These are phyloP conservation scores for Paecilomyces fulvus DNA, from an alignment of 2,329 filamentous ascomycete species.

Conservation along the genomic window DNA sequence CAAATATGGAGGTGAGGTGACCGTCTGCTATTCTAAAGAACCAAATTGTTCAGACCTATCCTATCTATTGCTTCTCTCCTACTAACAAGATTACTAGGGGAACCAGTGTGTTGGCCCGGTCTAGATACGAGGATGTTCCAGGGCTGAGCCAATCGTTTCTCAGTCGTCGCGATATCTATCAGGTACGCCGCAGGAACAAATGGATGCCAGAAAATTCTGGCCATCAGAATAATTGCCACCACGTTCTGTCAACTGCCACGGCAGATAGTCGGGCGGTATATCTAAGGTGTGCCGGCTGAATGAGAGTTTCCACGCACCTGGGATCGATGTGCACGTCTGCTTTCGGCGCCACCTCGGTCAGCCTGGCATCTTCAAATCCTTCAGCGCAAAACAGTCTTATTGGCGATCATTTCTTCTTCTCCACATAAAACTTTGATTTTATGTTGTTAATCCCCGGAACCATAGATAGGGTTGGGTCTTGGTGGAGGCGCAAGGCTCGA, in stretches of 20 bases:
- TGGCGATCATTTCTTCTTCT: neutral
- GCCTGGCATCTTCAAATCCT: neutral
- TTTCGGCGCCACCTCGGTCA: neutral
- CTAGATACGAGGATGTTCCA: neutral
- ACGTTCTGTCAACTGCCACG: neutral
- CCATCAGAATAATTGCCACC: neutral
- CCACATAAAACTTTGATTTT: neutral
- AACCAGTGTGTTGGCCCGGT: neutral
- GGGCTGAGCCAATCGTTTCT: neutral
- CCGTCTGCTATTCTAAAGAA: too few relatives aligned
- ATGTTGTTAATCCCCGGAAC: neutral
- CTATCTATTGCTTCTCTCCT: too few relatives aligned
- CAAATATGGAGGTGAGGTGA: too few relatives aligned
- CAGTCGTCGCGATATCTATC: neutral
- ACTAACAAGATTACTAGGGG: too few relatives aligned
- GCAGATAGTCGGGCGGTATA: neutral
- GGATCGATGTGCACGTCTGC: neutral
- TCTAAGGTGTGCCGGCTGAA: neutral
- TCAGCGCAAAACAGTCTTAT: neutral
- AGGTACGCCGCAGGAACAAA: neutral
- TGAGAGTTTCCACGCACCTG: neutral
- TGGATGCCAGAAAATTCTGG: neutral
- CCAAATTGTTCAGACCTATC: too few relatives aligned
- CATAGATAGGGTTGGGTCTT: neutral
- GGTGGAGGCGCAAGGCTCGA: neutral